Evolutionary conservation across 441 rosid species (phyloP).

Genomic region (Theobroma grandiflorum): DNA sequence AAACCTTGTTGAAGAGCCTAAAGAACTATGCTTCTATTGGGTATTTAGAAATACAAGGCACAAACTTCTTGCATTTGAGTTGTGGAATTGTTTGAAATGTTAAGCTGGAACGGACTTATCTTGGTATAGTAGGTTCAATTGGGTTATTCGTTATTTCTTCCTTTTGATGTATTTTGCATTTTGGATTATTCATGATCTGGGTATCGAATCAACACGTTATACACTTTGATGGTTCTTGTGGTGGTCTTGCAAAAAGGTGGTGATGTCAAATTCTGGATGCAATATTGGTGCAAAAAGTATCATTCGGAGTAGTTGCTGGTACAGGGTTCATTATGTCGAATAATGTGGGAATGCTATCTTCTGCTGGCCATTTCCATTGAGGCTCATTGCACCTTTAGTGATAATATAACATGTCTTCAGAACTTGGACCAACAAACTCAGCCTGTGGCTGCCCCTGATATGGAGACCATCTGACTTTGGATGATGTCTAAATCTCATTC

Average conservation of each 20-base stretch:
- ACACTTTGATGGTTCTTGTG: too few relatives aligned
- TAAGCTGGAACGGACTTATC: neutral
- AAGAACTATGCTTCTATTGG: neutral
- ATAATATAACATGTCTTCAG: constrained; percentile 11
- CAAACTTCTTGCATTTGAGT: neutral
- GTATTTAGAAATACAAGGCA: neutral
- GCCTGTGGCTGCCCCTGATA: constrained; percentile 18
- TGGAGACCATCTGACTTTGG: constrained; percentile 23
- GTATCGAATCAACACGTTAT: too few relatives aligned
- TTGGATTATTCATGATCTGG: neutral
- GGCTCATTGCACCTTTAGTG: constrained; percentile 9
- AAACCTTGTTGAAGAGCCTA: neutral
- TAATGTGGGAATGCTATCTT: constrained; percentile 31
- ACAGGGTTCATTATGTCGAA: constrained; percentile 3
- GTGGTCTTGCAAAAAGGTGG: too few relatives aligned
- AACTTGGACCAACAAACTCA: constrained; percentile 27
- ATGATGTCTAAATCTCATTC: constrained; percentile 21
- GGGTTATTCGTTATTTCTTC: neutral
- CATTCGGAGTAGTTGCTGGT: neutral
- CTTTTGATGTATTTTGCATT: neutral
- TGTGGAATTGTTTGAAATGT: neutral
- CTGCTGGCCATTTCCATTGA: constrained; percentile 23
- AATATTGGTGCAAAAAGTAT: neutral
- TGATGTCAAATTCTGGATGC: too few relatives aligned
- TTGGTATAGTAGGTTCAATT: neutral